phyloP scores from a whole-genome alignment of 2,329 filamentous ascomycete species.

The Arthrobotrys pseudoclavata region DNA sequence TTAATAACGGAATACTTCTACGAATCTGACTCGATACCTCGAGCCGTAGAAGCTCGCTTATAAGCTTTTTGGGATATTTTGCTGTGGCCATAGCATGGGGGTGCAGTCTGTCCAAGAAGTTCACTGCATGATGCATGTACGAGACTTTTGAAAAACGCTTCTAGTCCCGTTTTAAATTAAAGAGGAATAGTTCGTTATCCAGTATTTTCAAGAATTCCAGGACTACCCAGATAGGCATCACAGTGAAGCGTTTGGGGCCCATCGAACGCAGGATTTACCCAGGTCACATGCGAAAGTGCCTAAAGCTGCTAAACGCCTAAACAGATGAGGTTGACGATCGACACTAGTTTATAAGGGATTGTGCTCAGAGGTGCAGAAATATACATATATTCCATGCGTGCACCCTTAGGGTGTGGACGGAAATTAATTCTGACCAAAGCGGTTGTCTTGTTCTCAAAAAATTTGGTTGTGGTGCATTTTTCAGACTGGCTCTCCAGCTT shows the following conservation, averaged over 20 bases:
- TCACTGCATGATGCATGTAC: constrained; percentile 11
- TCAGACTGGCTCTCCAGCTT: not conserved
- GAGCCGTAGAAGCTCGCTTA: not conserved
- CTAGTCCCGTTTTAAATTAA: constrained; percentile 6
- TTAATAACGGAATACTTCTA: constrained; percentile 5
- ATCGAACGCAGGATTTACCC: not conserved
- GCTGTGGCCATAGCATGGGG: constrained; percentile 11
- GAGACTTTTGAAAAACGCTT: constrained; percentile 4
- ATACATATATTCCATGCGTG: constrained; percentile 4
- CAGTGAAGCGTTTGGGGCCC: not conserved
- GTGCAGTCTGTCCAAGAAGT: not conserved
- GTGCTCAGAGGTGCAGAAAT: constrained; percentile 5
- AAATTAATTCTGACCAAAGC: constrained; percentile 25
- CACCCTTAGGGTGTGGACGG: constrained; percentile 9
- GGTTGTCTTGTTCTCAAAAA: constrained; percentile 17
- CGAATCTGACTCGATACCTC: not conserved
- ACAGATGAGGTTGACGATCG: constrained; percentile 16
- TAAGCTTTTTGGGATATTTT: not conserved
- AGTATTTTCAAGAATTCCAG: not conserved
- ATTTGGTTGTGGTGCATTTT: constrained; percentile 14
- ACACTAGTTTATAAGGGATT: not conserved
- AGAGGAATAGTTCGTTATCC: not conserved
- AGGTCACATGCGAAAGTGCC: constrained; percentile 1
- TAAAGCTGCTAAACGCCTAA: constrained; percentile 6
- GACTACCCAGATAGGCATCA: not conserved